Percentiles rank a stretch among this genome's conserved stretches.
phyloP scores from a whole-genome alignment of 2,329 filamentous ascomycete species.

The Acarospora socialis region DNA sequence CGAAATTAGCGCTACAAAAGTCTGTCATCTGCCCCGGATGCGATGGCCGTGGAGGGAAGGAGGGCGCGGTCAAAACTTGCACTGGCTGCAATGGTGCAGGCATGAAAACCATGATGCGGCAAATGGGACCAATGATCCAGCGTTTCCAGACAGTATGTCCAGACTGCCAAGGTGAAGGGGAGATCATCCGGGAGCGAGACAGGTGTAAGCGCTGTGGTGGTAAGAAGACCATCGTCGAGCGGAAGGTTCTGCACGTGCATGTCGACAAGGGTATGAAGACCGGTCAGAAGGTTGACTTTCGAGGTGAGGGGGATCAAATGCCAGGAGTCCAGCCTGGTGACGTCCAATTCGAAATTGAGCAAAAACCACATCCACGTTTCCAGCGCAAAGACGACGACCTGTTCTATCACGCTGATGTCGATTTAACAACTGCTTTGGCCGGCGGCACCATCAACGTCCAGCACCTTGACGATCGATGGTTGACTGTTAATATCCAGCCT shows the following conservation, averaged over 20 bases:
- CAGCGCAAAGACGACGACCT: slow-evolving; percentile 93
- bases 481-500: slow-evolving; percentile 81
- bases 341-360: slow-evolving; percentile 96
- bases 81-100: slow-evolving; percentile 79
- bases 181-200: slow-evolving; percentile 93
- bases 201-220: slow-evolving; percentile 91
- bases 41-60: slow-evolving; percentile 87
- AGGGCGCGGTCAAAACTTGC: slow-evolving; percentile 92
- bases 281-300: slow-evolving; percentile 94
- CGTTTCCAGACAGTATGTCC: slow-evolving; percentile 98
- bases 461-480: slow-evolving; percentile 94
- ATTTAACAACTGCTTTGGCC: slow-evolving; percentile 84
- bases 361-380: slow-evolving; percentile 95
- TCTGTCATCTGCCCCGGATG: slow-evolving; percentile 95
- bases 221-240: slow-evolving; percentile 96
- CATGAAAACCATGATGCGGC: slow-evolving; percentile 99
- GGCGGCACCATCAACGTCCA: slow-evolving; percentile 86
- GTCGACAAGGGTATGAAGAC: slow-evolving; percentile 88
- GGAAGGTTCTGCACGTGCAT: slow-evolving; percentile 96
- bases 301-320: slow-evolving; percentile 89
- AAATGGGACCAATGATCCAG: slow-evolving; percentile 99
- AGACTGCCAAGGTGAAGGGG: slow-evolving; percentile 94
- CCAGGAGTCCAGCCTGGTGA: slow-evolving; percentile 88
- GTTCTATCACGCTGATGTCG: slow-evolving; percentile 88
- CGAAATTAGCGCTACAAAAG: slow-evolving; percentile 92